These are phyloP conservation scores for Tulasnella sp. DNA, from an alignment of 768 basidiomycete species.

Conservation along the genomic window DNA sequence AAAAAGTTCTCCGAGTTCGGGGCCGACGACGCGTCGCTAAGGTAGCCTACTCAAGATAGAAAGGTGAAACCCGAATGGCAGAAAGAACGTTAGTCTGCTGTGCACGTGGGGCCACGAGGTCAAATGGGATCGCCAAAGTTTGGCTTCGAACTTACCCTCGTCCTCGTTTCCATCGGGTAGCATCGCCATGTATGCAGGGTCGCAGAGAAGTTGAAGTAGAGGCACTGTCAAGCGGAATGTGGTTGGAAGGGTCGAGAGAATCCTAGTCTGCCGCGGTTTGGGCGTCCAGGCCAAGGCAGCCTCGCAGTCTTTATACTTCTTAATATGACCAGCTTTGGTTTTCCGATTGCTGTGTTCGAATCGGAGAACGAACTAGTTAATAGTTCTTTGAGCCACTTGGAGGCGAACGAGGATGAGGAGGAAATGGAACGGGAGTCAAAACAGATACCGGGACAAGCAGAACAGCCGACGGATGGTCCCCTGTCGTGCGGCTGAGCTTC, in stretches of 20 bases:
- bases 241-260: not conserved
- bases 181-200: not conserved
- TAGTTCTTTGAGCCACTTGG: not conserved
- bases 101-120: not conserved
- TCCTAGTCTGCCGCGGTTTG: not conserved
- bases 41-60: not conserved
- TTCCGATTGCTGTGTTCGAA: not conserved
- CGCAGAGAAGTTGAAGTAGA: not conserved
- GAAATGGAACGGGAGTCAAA: not conserved
- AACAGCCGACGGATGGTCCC: not conserved
- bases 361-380: not conserved
- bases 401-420: not conserved
- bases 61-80: not conserved
- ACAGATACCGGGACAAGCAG: not conserved
- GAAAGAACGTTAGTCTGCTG: not conserved
- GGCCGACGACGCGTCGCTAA: slow-evolving; percentile 12
- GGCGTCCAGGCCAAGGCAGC: not conserved
- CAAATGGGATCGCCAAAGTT: not conserved
- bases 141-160: not conserved
- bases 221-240: not conserved
- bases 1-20: slow-evolving; percentile 20
- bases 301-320: not conserved
- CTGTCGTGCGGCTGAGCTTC: not conserved
- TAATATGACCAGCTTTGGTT: not conserved
- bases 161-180: not conserved